Conservation (phyloP, 2,329 filamentous ascomycete species). For the Colletotrichum costaricense region DNA sequence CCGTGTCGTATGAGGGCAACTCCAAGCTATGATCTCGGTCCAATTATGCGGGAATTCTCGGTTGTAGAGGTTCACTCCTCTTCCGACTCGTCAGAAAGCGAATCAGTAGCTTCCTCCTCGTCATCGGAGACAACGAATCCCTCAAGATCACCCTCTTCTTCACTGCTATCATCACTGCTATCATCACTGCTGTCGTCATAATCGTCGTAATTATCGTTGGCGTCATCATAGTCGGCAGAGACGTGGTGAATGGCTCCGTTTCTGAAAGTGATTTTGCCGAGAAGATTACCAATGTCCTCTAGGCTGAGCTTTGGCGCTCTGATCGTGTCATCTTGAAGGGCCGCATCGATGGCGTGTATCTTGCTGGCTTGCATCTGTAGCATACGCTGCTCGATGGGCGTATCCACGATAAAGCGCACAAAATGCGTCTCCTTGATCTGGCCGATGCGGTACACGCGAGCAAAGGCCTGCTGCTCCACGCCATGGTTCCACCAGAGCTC, state of each 20-base stretch:
- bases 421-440: slow-evolving; percentile 71
- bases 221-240: not conserved
- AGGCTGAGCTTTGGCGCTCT: not conserved
- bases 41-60: accelerated
- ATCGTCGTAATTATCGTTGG: not conserved
- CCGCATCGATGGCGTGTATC: too few species aligned
- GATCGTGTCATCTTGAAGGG: not conserved
- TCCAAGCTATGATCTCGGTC: not conserved
- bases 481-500: slow-evolving; percentile 71
- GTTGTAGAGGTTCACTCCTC: not conserved
- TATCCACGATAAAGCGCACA: slow-evolving; percentile 64
- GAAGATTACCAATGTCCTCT: not conserved
- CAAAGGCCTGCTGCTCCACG: slow-evolving; percentile 70
- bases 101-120: not conserved
- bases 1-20: not conserved
- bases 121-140: slow-evolving; percentile 9
- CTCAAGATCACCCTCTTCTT: not conserved
- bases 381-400: slow-evolving; percentile 69
- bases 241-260: not conserved
- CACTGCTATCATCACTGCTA: not conserved
- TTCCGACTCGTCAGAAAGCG: not conserved
- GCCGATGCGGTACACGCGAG: slow-evolving; percentile 72
- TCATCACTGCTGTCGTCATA: not conserved
- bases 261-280: not conserved
- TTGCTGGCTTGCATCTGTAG: slow-evolving; percentile 35